phyloP scores from a whole-genome alignment of 1,284 basidiomycete species.

The Sanghuangporus baumii region DNA sequence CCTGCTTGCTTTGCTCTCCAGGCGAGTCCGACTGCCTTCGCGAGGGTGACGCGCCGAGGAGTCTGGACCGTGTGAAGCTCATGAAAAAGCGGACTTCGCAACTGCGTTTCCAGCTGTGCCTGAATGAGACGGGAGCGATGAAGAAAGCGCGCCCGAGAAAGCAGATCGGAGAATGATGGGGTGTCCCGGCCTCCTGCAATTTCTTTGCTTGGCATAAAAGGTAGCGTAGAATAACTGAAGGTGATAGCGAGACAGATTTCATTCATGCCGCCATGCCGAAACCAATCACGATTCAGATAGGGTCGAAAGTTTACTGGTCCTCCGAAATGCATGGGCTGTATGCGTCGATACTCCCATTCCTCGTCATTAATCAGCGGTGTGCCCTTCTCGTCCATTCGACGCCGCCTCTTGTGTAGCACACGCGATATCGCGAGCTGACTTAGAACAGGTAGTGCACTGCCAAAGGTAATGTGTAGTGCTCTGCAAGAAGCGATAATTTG shows the following conservation, averaged over 20 bases:
- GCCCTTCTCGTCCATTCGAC: conserved; percentile 27
- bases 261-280: conserved; percentile 36
- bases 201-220: conserved; percentile 40
- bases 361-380: conserved; percentile 32
- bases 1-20: conserved; percentile 24
- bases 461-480: conserved; percentile 40
- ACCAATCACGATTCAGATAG: conserved; percentile 46
- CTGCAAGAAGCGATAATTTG: conserved; percentile 35
- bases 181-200: background rate
- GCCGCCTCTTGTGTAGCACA: conserved; percentile 42
- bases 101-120: conserved; percentile 29
- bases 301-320: conserved; percentile 50
- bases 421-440: conserved; percentile 52
- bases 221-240: conserved; percentile 39
- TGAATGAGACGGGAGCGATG: conserved; percentile 36
- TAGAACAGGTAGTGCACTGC: conserved; percentile 43
- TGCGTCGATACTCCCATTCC: conserved; percentile 49
- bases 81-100: conserved; percentile 42
- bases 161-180: conserved; percentile 36
- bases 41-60: conserved; percentile 25
- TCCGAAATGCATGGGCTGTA: conserved; percentile 43
- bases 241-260: conserved; percentile 41
- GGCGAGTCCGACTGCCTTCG: conserved; percentile 22
- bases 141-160: conserved; percentile 42
- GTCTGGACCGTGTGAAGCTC: conserved; percentile 33